Evolutionary conservation across 331 rosid genomes (phyloP), one percentile per base, ranked within the genome.

Genomic region (Prunus yedoensis): DNA sequence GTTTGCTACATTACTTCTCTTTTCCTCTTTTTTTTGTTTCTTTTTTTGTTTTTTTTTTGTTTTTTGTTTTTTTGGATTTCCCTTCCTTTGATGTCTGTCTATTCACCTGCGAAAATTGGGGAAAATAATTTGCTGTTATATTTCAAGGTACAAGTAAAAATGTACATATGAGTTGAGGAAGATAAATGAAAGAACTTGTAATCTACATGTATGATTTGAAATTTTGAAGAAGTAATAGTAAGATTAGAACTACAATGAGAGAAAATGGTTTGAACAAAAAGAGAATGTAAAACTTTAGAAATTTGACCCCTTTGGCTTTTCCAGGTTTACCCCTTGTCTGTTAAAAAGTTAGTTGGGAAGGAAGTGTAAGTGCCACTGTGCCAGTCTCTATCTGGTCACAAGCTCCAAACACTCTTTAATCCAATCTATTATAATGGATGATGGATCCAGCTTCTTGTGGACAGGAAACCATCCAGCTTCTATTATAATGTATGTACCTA

Each of bases 21-120:
- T 69, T 61, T 43, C 79, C 80, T 61, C 71, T 62, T 32, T 23
- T 30, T 54, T 0, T 3, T n/a, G n/a, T 30, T 30, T 2, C 0
- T 25, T 30, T 30, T 41, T 28, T 28, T 28, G 0, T 50, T 46
- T 54, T 53, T 73, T 45, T 51, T 54, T 52, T 67, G 45, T 51
- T 49, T 51, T 49, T 50, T 51, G 50, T 49, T 70, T 50, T 46
- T 54, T 49, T 73, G 66, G 56, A 46, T 57, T 70, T 77, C 50
- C 68, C 38, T 46, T 46, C 7, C 20, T 20, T 38, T 79, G 27
- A 62, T 8, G 52, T 23, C 53, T 35, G 25, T 51, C 47, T 64
- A 18, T 11, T 9, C 41, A 28, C 78, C 94, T 89, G 88, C 83
- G 85, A 63, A 28, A 35, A 10, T n/a, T 72, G 50, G 77, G 18